These are phyloP conservation scores for Arachis stenosperma DNA, from an alignment of 306 rosid genomes.

Conservation along the genomic window DNA sequence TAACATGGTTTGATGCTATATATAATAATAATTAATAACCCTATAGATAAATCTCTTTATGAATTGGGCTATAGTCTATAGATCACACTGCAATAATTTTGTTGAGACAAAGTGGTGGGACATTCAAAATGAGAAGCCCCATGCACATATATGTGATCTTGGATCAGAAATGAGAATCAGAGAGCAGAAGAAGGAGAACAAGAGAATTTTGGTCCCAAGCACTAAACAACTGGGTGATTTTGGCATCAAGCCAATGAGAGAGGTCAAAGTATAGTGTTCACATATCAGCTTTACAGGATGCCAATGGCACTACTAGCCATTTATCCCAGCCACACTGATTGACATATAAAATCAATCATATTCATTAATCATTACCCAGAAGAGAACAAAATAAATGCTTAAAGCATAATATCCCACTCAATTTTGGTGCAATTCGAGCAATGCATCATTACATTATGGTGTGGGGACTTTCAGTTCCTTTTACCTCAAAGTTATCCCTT, in stretches of 20 bases:
- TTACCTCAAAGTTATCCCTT: conserved; percentile 42
- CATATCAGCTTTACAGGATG: conserved; percentile 37
- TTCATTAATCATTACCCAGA: neutral
- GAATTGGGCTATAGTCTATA: neutral
- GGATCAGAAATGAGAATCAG: conserved; percentile 20
- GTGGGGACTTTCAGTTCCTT: conserved; percentile 59
- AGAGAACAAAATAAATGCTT: conserved; percentile 10
- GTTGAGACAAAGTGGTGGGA: neutral
- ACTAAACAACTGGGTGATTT: conserved; percentile 20
- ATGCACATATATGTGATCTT: neutral
- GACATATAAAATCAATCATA: conserved; percentile 1
- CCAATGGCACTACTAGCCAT: conserved; percentile 14
- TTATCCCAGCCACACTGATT: neutral
- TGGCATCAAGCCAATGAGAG: conserved; percentile 12
- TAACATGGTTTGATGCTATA: neutral
- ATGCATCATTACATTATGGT: conserved; percentile 41
- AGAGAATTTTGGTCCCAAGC: conserved; percentile 27
- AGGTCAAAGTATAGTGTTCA: conserved; percentile 35
- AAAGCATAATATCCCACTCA: neutral
- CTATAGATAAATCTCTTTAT: no score
- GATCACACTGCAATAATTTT: conserved; percentile 6
- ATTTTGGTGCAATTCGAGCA: neutral
- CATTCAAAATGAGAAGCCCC: conserved; percentile 22
- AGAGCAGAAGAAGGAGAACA: conserved; percentile 23
- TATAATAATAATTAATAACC: no score